Evolutionary conservation across 2,329 filamentous ascomycete genomes (phyloP).

Genomic region (Graphilbum fragrans): DNA sequence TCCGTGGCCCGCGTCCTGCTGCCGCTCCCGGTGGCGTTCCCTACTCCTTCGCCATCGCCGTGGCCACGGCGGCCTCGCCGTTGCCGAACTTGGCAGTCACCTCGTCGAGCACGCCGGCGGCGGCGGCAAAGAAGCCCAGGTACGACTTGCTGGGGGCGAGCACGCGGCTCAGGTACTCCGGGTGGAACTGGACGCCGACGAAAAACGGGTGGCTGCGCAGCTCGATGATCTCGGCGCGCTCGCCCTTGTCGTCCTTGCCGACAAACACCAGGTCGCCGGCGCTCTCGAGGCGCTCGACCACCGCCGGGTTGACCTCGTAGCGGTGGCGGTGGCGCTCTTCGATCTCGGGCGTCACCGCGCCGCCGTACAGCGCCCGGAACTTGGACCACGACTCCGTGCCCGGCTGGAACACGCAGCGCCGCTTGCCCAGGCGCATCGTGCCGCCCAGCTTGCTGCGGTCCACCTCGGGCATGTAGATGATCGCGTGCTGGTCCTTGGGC

Average conservation of each 20-base stretch:
- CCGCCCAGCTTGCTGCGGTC: constrained; percentile 54
- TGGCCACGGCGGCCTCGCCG: constrained; percentile 1
- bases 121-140: constrained; percentile 74
- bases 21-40: no score
- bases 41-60: not conserved
- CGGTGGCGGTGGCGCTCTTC: constrained; percentile 65
- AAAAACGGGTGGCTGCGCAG: constrained; percentile 67
- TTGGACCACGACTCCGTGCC: constrained; percentile 56
- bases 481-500: constrained; percentile 45
- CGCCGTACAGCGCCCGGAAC: constrained; percentile 55
- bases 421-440: constrained; percentile 66
- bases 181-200: constrained; percentile 70
- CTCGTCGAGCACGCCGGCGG: constrained; percentile 50
- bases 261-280: constrained; percentile 54
- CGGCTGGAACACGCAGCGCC: constrained; percentile 57
- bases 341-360: constrained; percentile 25
- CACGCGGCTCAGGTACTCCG: constrained; percentile 71
- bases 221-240: constrained; percentile 68
- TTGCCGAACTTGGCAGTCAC: constrained; percentile 17
- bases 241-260: constrained; percentile 61
- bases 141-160: constrained; percentile 64
- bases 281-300: constrained; percentile 48
- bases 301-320: constrained; percentile 68
- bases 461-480: constrained; percentile 85
- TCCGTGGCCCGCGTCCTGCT: no score